Percentiles rank a stretch among this genome's conserved stretches.
phyloP scores from a whole-genome alignment of 352 stramenopile genomes.

The Halophytophthora polymorphica region DNA sequence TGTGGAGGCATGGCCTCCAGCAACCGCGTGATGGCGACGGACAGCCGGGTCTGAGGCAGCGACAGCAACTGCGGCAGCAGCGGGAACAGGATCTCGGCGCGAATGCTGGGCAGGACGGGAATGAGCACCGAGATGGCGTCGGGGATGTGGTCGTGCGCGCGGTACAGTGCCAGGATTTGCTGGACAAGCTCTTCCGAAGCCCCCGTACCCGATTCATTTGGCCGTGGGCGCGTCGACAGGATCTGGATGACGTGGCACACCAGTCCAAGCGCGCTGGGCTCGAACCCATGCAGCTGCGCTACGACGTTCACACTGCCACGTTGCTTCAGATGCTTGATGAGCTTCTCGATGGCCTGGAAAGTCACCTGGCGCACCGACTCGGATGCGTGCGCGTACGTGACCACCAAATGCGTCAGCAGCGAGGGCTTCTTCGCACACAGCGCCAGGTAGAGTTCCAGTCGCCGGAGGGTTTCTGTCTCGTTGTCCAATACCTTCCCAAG shows the following conservation, averaged over 20 bases:
- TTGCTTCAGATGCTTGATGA: conserved; percentile 83
- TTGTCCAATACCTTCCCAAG: conserved; percentile 35
- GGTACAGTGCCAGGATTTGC: conserved; percentile 64
- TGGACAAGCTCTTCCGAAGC: conserved; percentile 46
- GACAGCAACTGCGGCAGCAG: conserved; percentile 56
- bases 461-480: conserved; percentile 59
- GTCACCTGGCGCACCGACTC: conserved; percentile 67
- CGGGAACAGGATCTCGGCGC: conserved; percentile 52
- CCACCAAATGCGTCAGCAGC: conserved; percentile 54
- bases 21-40: conserved; percentile 66
- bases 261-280: conserved; percentile 52
- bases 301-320: conserved; percentile 58
- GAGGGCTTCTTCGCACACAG: conserved; percentile 77
- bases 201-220: conserved; percentile 34
- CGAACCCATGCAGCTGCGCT: conserved; percentile 63
- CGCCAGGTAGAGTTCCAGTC: conserved; percentile 67
- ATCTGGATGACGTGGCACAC: conserved; percentile 80
- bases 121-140: conserved; percentile 73
- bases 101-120: conserved; percentile 56
- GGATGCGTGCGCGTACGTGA: conserved; percentile 53
- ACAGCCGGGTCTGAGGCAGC: conserved; percentile 48
- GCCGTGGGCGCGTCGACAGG: conserved; percentile 38
- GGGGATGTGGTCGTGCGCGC: conserved; percentile 46
- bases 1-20: conserved; percentile 74
- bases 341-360: conserved; percentile 78